A percentile compares a stretch with the other conserved stretches of the same genome.
Conservation (phyloP, 495 filamentous ascomycete genomes). For the Podospora pseudoanserina region DNA sequence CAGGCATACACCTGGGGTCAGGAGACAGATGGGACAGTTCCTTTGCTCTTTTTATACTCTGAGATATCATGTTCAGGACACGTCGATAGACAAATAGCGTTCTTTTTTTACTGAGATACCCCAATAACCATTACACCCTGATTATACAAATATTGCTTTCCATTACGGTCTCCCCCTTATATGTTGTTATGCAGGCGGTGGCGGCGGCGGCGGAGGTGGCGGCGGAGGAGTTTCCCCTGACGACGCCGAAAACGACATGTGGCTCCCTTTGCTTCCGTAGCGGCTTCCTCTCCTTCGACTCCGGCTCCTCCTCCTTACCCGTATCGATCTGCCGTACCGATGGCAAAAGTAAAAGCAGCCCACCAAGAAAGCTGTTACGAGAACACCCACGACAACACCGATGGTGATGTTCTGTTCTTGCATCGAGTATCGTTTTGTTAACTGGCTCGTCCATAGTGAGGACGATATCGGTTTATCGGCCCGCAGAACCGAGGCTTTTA, state of each 20-base stretch:
- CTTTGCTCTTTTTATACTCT: not conserved
- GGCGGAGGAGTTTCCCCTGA: not conserved
- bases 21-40: not conserved
- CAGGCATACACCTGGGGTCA: not conserved
- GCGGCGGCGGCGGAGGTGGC: not conserved
- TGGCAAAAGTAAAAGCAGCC: constrained; percentile 30
- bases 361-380: constrained; percentile 32
- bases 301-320: constrained; percentile 18
- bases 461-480: not conserved
- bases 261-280: not conserved
- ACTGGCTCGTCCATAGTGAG: not conserved
- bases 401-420: constrained; percentile 33
- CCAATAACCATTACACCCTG: not conserved
- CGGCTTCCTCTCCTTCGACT: not conserved
- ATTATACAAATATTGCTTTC: not conserved
- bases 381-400: constrained; percentile 35
- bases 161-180: not conserved
- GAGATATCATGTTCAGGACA: not conserved
- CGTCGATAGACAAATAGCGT: not conserved
- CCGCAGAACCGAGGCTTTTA: not conserved
- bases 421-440: constrained; percentile 9
- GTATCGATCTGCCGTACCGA: constrained; percentile 31
- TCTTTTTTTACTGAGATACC: not conserved
- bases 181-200: not conserved
- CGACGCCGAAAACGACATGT: not conserved